These are phyloP conservation scores for Colletotrichum godetiae DNA, from an alignment of 2,329 filamentous ascomycete genomes.

Conservation along the genomic window DNA sequence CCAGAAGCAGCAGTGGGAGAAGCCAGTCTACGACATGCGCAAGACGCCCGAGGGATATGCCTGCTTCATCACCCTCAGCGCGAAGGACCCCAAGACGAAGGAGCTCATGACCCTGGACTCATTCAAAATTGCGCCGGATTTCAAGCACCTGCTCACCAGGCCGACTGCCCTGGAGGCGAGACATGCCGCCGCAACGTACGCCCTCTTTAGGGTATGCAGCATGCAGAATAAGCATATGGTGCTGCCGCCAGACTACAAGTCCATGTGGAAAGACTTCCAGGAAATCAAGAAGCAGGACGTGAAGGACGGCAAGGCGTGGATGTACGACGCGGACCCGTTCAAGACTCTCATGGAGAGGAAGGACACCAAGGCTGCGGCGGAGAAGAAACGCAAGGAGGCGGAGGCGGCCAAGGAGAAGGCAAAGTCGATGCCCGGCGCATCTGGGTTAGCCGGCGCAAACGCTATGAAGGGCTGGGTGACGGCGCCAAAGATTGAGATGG, in stretches of 20 bases:
- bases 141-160: constrained; percentile 80
- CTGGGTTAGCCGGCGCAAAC: constrained; percentile 60
- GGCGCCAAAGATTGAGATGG: constrained; percentile 94
- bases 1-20: constrained; percentile 95
- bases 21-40: constrained; percentile 87
- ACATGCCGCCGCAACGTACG: constrained; percentile 93
- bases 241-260: constrained; percentile 88
- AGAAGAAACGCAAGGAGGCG: constrained; percentile 82
- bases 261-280: constrained; percentile 92
- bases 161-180: constrained; percentile 88
- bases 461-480: constrained; percentile 82
- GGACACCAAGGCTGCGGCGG: constrained; percentile 77
- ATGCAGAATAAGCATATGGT: constrained; percentile 97
- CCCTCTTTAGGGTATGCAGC: constrained; percentile 89
- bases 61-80: constrained; percentile 83
- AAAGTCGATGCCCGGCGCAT: constrained; percentile 69
- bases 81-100: constrained; percentile 83
- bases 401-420: constrained; percentile 77
- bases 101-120: constrained; percentile 81
- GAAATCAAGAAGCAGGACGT: constrained; percentile 84
- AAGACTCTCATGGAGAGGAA: constrained; percentile 82
- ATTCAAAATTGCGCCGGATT: constrained; percentile 81
- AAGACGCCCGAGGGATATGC: constrained; percentile 81
- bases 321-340: constrained; percentile 97
- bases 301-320: constrained; percentile 81